Evolutionary conservation across 805 yeast genomes (phyloP).

Genomic region (Yarrowia bubula): DNA sequence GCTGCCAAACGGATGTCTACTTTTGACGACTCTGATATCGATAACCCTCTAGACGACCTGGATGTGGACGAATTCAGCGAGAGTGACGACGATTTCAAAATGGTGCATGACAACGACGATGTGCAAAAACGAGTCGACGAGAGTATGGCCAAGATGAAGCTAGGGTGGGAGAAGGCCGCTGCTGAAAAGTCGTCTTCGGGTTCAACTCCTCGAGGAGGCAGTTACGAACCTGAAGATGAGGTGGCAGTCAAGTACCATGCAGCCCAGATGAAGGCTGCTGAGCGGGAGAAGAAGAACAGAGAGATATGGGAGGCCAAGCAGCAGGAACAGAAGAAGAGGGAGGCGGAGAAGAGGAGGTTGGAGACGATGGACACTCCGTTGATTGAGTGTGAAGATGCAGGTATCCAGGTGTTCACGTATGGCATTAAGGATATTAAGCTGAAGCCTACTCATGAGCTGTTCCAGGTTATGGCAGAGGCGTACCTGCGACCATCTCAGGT

Average conservation of each 20-base stretch:
- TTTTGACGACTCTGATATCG: not conserved
- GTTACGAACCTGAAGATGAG: not conserved
- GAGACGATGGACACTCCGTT: not conserved
- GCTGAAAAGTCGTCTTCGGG: not conserved
- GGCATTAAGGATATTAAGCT: not conserved
- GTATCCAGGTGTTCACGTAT: not conserved
- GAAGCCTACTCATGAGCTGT: not conserved
- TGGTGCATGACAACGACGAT: not conserved
- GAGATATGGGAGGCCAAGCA: not conserved
- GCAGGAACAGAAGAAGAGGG: not conserved
- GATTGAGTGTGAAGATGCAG: not conserved
- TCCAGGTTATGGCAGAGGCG: not conserved
- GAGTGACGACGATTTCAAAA: not conserved
- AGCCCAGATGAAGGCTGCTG: constrained; percentile 1
- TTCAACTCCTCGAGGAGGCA: not conserved
- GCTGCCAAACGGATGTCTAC: too few species aligned
- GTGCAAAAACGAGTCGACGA: not conserved
- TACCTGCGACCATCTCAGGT: not conserved
- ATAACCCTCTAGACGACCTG: not conserved
- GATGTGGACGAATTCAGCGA: not conserved
- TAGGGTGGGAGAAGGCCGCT: too few species aligned
- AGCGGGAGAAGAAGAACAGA: not conserved
- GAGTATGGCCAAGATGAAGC: not conserved
- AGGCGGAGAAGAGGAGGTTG: not conserved
- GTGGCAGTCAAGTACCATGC: not conserved